phyloP scores from a whole-genome alignment of 1,139 yeast genomes.

The Lodderomyces parapsilosis region DNA sequence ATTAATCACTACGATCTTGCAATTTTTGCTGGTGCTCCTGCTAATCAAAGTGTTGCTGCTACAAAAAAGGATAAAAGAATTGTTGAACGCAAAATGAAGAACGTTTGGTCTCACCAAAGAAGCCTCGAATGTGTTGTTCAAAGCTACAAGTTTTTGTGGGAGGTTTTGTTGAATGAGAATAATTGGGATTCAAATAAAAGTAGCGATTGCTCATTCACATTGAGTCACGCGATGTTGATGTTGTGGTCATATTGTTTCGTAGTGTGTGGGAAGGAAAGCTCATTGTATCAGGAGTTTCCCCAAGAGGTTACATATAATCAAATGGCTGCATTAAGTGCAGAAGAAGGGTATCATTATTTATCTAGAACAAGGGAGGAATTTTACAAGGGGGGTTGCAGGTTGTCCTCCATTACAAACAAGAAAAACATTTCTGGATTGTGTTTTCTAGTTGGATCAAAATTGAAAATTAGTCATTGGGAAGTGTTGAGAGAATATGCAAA shows the following conservation, averaged over 20 bases:
- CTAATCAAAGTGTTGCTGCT: conserved; percentile 75
- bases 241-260: conserved; percentile 48
- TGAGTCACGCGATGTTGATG: conserved; percentile 47
- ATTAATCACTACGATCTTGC: conserved; percentile 77
- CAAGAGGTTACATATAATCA: conserved; percentile 14
- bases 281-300: conserved; percentile 22
- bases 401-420: conserved; percentile 41
- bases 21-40: conserved; percentile 79
- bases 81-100: conserved; percentile 50
- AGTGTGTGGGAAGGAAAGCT: conserved; percentile 40
- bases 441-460: conserved; percentile 43
- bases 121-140: conserved; percentile 48
- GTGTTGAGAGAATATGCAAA: conserved; percentile 59
- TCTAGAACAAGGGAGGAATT: conserved; percentile 32
- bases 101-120: conserved; percentile 43
- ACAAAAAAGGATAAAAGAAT: conserved; percentile 51
- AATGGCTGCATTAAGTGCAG: conserved; percentile 20
- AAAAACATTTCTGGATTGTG: conserved; percentile 57
- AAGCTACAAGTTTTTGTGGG: conserved; percentile 63
- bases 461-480: conserved; percentile 57
- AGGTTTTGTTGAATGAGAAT: conserved; percentile 43
- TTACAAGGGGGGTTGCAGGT: conserved; percentile 39
- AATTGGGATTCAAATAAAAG: conserved; percentile 33
- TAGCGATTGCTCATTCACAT: conserved; percentile 39
- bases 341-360: conserved; percentile 43